Evolutionary conservation across 1,139 yeast genomes (phyloP), one percentile per base, ranked within the genome.

Genomic region (Kodamaea anthophila): DNA sequence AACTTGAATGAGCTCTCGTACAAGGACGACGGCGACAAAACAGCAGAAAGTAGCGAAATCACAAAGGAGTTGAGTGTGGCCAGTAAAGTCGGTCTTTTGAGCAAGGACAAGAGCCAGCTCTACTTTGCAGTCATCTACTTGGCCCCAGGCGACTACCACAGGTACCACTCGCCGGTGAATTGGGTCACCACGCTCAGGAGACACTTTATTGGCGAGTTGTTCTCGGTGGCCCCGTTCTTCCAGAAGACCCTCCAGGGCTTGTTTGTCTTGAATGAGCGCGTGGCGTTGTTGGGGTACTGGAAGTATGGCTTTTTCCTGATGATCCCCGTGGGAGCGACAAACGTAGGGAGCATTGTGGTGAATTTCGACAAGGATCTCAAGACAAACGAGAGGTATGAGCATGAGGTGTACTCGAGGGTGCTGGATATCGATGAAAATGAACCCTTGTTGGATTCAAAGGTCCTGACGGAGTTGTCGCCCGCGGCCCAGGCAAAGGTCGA

Each of bases 291-390:
- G 37, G 99, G 99, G 2, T 79, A 85, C 47, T 93, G 98, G 97
- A 84, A 84, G 51, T 74, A 91, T 54, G 99, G 99, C 0, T 93
- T 93, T 51, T 91, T 91, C 61, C 82, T 94, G 39, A 93, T 93
- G 99, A 88, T 95, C 2, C 97, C 98, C 0, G 98, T 93, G 8
- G 99, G 99, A 15, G 99, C 99, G 16, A 93, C 98, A 5, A 93
- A 93, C 55, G 99, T 93, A 22, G 99, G 99, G 12, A 82, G 94
- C 46, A 91, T 93, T 42, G 77, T 83, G 35, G 74, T 93, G 41
- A 86, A 88, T 51, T 93, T 93, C 48, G 99, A 93, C 58, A 81
- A 83, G 56, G 91, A 86, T 49, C 70, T 93, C 47, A 74, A 80
- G 33, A 93, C 98, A 4, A 93, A 93, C 53, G 78, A 77, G 30